Base-by-base conservation (phyloP, 768 basidiomycete genomes). In the Amylocystis lapponica region DNA sequence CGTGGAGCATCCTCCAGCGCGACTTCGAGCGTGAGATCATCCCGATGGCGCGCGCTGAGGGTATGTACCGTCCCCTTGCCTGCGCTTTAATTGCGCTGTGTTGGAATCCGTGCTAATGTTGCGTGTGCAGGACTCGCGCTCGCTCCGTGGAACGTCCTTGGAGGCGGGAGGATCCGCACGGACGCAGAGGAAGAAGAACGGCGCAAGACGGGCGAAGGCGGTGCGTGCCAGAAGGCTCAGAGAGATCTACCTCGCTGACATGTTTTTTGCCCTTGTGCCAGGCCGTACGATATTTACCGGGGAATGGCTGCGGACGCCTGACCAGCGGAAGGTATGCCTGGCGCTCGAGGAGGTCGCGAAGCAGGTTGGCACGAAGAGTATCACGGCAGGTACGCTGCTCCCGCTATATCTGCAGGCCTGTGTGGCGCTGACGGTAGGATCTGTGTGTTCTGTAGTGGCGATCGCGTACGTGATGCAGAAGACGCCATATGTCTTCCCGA, bases 11-110 rank as follows among this genome's bases (percentile, higher is more conserved):
- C 32, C 27, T 57, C 14, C 17, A 45, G 19, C 58, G 71, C 33
- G 66, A 67, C 46, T 53, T 72, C 36, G 72, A 74, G 55, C 62
- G 69, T 9, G 70, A 72, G 20, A 65, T 71, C 49, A 54, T 71
- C 38, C 60, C 58, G 0, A 61, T 65, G 58, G 54, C 48, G 11
- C 56, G 56, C 19, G 32, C 32, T 4, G 54, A 56, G 37, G 57
- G 54, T 41, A 13, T 5, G 21, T 49, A 13, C 11, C n/a, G 27
- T 71, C 55, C 70, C n/a, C n/a, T n/a, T n/a, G n/a, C n/a, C n/a
- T n/a, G n/a, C n/a, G n/a, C n/a, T n/a, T n/a, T n/a, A 62, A 30
- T 48, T 51, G 43, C 49, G 58, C 11, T 17, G 39, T 52, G 20
- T 21, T 25, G 19, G 6, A 14, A 30, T 12, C 17, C 11, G 9